Evolutionary conservation across 2,329 filamentous ascomycete genomes (phyloP), one percentile per base, ranked within the genome.

Genomic region (Chrysoporthe deuterocubensis): DNA sequence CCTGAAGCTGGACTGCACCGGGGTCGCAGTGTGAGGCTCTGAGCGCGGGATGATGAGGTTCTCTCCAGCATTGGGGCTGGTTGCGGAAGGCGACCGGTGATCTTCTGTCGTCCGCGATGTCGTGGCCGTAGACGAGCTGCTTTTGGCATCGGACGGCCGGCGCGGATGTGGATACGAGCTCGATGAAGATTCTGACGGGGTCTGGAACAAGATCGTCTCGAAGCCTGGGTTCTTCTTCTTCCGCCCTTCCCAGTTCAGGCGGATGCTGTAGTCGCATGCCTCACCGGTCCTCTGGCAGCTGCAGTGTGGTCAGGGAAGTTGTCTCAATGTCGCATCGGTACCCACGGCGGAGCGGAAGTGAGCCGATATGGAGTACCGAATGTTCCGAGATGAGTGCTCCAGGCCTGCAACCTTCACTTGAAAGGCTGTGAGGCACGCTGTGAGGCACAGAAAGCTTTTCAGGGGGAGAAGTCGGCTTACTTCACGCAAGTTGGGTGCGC

Each of bases 211-310:
- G 58, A 75, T 69, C 21, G 75, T 69, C 57, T 81, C 74, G 72
- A 78, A 71, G 71, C 83, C 79, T 63, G 79, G 80, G 70, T 84
- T 85, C 78, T 86, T 88, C 75, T 87, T 90, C 62, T 85, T 84
- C 67, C 92, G 86, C 4, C 92, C 91, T 69, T 91, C 90, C 92
- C 92, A 95, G 74, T 94, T 94, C 71, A 95, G 81, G 43, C 91
- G 86, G 73, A 95, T 92, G 73, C 88, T 92, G 77, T 94, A 95
- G 78, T 96, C 92, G 80, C 92, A 96, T 59, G 81, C 81, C 75
- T 93, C 91, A 69, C 89, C 89, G 71, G 90, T 88, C 70, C 88
- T 88, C 73, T 89, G 84, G 78, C 92, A 95, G 75, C 82, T 84
- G 65, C 42, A 18, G 37, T 5, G 32, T 42, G 48, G 52, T 69